phyloP scores from a whole-genome alignment of 192 early-diverging fungal species.

The Coemansia sp. region DNA sequence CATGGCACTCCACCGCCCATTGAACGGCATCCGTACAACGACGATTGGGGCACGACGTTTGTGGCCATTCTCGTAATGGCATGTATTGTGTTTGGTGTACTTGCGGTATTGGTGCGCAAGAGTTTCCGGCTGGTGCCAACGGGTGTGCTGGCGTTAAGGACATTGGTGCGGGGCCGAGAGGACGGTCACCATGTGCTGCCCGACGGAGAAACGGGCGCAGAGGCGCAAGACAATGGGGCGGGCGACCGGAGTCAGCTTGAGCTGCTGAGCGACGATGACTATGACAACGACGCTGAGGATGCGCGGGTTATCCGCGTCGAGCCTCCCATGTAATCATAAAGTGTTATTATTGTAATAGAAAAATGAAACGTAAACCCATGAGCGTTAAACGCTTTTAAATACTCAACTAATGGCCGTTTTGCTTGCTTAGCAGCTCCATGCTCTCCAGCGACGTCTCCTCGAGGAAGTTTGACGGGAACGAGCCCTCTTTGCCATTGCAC shows the following conservation, averaged over 20 bases:
- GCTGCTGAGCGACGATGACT: slow-evolving; percentile 22
- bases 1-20: slow-evolving; percentile 25
- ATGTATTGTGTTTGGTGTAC: slow-evolving; percentile 29
- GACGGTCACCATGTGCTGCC: slow-evolving; percentile 27
- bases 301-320: slow-evolving; percentile 13
- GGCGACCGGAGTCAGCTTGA: slow-evolving; percentile 5
- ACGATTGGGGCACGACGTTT: slow-evolving; percentile 49
- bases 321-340: not conserved
- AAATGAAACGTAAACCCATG: not conserved
- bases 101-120: slow-evolving; percentile 31
- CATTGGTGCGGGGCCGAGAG: slow-evolving; percentile 18
- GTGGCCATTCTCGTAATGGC: slow-evolving; percentile 45
- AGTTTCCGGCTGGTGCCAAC: slow-evolving; percentile 52
- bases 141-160: slow-evolving; percentile 42
- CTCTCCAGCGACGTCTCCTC: slow-evolving; percentile 13
- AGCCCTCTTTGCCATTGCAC: slow-evolving; percentile 61
- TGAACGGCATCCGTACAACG: slow-evolving; percentile 45
- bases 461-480: slow-evolving; percentile 80
- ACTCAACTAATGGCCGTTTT: too few species aligned
- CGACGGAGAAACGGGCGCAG: slow-evolving; percentile 9
- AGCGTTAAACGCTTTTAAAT: too few species aligned
- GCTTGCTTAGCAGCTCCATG: slow-evolving; percentile 3
- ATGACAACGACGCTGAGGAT: slow-evolving; percentile 8
- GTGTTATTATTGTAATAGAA: not conserved
- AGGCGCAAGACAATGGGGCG: not conserved